phyloP scores from a whole-genome alignment of 129 eudicot species.

The Flaveria robusta region DNA sequence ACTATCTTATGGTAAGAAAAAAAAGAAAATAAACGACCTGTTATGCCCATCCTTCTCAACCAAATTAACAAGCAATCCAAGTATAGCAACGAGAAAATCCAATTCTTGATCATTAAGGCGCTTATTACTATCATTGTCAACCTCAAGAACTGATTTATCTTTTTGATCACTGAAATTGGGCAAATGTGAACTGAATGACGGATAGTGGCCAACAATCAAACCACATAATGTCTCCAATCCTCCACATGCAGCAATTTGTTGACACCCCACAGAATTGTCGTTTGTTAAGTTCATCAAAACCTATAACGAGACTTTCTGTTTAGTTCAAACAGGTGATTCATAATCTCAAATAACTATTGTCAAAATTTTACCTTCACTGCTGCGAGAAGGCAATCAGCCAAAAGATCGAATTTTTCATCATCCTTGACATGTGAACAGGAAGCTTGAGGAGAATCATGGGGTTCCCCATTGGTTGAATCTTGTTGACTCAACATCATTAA shows the following conservation, averaged over 20 bases:
- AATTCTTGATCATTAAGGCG: constrained; percentile 78
- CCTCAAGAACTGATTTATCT: constrained; percentile 43
- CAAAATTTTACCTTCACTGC: constrained; percentile 68
- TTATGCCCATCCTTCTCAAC: constrained; percentile 82
- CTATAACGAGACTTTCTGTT: constrained; percentile 37
- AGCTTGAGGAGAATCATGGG: constrained; percentile 41
- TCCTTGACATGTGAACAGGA: constrained; percentile 55
- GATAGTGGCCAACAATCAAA: constrained; percentile 81
- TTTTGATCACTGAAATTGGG: constrained; percentile 37
- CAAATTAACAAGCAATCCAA: constrained; percentile 89
- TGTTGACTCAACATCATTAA: constrained; percentile 40
- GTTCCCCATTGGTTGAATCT: constrained; percentile 53
- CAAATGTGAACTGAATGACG: constrained; percentile 55
- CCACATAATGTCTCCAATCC: constrained; percentile 81
- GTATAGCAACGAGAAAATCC: constrained; percentile 87
- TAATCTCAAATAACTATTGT: neutral
- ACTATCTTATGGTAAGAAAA: neutral
- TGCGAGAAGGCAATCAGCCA: constrained; percentile 77
- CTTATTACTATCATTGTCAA: constrained; percentile 36
- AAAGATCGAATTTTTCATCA: constrained; percentile 55
- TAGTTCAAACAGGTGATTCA: constrained; percentile 1
- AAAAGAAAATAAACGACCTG: constrained; percentile 46
- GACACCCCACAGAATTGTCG: constrained; percentile 85
- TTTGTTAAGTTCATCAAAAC: constrained; percentile 93
- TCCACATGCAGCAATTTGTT: constrained; percentile 87